Base-by-base conservation (phyloP, 2,329 filamentous ascomycete species). In the Colletotrichum euphorbiae region DNA sequence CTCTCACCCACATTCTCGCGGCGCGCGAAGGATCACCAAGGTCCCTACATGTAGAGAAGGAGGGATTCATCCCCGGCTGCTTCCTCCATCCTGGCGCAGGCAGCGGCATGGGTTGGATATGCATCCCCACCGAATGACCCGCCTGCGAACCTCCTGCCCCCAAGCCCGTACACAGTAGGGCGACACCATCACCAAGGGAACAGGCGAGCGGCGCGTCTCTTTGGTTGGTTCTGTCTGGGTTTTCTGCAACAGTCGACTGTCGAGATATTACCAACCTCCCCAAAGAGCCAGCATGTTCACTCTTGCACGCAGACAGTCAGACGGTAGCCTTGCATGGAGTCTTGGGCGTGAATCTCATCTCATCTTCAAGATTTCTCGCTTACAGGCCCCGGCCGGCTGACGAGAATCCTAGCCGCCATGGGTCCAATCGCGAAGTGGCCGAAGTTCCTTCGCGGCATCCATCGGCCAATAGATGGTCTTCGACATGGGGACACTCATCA, bases 61-160 rank as follows among this genome's bases (percentile, higher is more conserved):
- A 19, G 21, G 55, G 38, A 21, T 21, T 4, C 21, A 21, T 21
- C 21, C 21, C 21, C 21, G 21, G 21, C 21, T 21, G 4, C 21
- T 21, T 4, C 43, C 24, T 28, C 43, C 13, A 55, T 50, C 45
- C 61, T 50, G 48, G 19, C 40, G 43, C 61, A 68, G 65, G 65
- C 65, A 68, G 61, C 65, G 65, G 50, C 65, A 68, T 65, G 61
- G 61, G 55, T 68, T 68, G 61, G 61, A 65, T 65, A 61, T 50
- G 28, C 65, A 68, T 65, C 54, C 28, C 28, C 51, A 58, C 54
- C 36, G 36, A 7, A 51, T 57, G 52, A 12, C 60, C 61, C 65
- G 48, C 55, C 61, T 33, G 33, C 55, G 60, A 55, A 62, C 59
- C 43, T 46, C 45, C 40, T 31, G 13, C 45, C 36, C 38, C 60